Percentiles rank a stretch among this genome's conserved stretches.
Evolutionary conservation across 768 basidiomycete genomes (phyloP).

Genomic region (Termitomyces sp.): DNA sequence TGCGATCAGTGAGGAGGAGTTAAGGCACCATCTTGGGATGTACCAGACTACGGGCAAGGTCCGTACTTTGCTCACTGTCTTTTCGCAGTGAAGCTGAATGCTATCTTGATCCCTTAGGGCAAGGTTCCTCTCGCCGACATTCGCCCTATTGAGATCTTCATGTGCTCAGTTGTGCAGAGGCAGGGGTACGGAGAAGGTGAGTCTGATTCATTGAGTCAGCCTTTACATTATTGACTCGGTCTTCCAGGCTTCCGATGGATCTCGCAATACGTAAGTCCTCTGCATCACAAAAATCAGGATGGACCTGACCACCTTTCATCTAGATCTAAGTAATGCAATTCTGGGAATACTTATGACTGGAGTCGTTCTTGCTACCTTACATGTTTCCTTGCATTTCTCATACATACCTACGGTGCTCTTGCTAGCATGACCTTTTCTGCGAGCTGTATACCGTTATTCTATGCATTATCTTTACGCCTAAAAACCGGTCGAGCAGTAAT

Average conservation of each 20-base stretch:
- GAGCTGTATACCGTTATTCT: conserved; percentile 9
- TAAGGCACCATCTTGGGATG: conserved; percentile 90
- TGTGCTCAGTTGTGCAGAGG: conserved; percentile 99
- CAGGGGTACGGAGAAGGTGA: conserved; percentile 96
- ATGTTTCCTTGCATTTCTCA: background rate
- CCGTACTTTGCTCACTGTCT: conserved; percentile 11
- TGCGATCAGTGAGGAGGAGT: conserved; percentile 95
- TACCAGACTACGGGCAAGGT: conserved; percentile 99
- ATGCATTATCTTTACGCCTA: background rate
- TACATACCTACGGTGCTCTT: conserved; percentile 4
- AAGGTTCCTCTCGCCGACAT: conserved; percentile 97
- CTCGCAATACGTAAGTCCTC: conserved; percentile 83
- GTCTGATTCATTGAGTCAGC: conserved; percentile 10
- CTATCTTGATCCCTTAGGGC: conserved; percentile 52
- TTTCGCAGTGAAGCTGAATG: conserved; percentile 4
- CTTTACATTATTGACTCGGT: conserved; percentile 3
- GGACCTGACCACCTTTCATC: background rate
- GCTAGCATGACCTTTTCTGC: conserved; percentile 3
- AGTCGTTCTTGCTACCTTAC: conserved; percentile 2
- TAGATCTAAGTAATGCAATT: conserved; percentile 30
- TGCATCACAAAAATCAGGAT: background rate
- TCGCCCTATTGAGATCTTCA: conserved; percentile 98
- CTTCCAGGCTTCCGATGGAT: conserved; percentile 87
- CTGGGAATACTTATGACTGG: conserved; percentile 2
- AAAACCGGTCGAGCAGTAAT: background rate